A percentile compares a stretch with the other conserved stretches of the same genome.
phyloP scores from a whole-genome alignment of 352 stramenopile species.

The Phytophthora brassicae region DNA sequence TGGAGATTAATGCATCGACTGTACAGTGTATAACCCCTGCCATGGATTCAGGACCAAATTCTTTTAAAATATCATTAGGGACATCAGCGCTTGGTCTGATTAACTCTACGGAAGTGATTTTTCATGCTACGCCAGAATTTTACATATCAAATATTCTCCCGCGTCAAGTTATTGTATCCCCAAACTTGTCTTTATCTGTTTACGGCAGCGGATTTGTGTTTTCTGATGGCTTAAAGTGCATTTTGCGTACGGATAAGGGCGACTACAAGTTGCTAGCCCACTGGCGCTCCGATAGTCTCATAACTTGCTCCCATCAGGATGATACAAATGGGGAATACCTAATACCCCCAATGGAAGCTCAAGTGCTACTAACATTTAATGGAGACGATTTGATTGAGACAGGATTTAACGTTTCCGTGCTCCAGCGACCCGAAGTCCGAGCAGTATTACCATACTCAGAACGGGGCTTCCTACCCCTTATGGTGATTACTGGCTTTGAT shows the following conservation, averaged over 20 bases:
- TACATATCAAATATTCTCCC: slow-evolving; percentile 33
- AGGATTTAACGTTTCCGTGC: slow-evolving; percentile 44
- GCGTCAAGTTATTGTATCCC: slow-evolving; percentile 8
- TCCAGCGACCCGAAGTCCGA: slow-evolving; percentile 32
- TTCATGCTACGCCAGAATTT: slow-evolving; percentile 24
- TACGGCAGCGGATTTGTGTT: slow-evolving; percentile 28
- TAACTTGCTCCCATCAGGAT: slow-evolving; percentile 21
- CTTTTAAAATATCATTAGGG: slow-evolving; percentile 29
- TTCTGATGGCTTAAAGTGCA: slow-evolving; percentile 22
- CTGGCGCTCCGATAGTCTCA: slow-evolving; percentile 24
- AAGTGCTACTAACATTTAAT: slow-evolving; percentile 30
- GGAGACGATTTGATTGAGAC: slow-evolving; percentile 22
- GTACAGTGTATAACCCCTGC: slow-evolving; percentile 28
- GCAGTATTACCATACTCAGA: slow-evolving; percentile 1
- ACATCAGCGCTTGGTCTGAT: slow-evolving; percentile 11
- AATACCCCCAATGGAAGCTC: slow-evolving; percentile 5
- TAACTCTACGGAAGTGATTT: slow-evolving; percentile 36
- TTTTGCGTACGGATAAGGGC: slow-evolving; percentile 23
- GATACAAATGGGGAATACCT: background rate
- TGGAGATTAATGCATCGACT: slow-evolving; percentile 13
- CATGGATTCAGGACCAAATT: slow-evolving; percentile 4
- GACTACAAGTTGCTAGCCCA: slow-evolving; percentile 14
- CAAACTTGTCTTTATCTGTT: slow-evolving; percentile 23
- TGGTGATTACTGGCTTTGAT: slow-evolving; percentile 39
- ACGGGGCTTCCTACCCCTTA: background rate